Evolutionary conservation across 2,329 filamentous ascomycete species (phyloP).

Genomic region (Colletotrichum sublineola): DNA sequence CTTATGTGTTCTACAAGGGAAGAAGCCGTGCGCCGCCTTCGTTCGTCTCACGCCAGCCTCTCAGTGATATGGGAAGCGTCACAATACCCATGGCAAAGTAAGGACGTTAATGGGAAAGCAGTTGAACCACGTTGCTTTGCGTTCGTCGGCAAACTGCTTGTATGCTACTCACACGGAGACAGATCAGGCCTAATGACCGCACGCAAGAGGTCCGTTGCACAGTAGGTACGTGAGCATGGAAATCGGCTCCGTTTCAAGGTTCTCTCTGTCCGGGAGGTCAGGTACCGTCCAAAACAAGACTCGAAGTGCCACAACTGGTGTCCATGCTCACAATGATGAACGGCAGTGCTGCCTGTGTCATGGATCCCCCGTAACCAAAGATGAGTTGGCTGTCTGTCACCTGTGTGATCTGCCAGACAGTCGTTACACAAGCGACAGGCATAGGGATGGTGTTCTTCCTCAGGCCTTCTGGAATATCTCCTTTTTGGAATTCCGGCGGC

Average conservation of each 20-base stretch:
- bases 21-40: conserved; percentile 19
- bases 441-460: conserved; percentile 25
- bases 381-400: conserved; percentile 6
- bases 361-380: conserved; percentile 12
- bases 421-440: conserved; percentile 32
- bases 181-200: conserved; percentile 1
- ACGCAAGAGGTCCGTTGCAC: background rate
- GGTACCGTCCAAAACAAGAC: conserved; percentile 34
- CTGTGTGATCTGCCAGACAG: conserved; percentile 32
- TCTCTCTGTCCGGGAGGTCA: conserved; percentile 14
- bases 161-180: conserved; percentile 5
- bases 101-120: background rate
- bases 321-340: conserved; percentile 15
- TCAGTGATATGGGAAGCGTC: conserved; percentile 1
- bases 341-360: conserved; percentile 4
- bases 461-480: conserved; percentile 35
- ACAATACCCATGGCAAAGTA: background rate
- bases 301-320: conserved; percentile 29
- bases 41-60: background rate
- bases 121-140: background rate
- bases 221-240: background rate
- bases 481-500: conserved; percentile 19
- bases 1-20: conserved; percentile 13
- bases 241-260: conserved; percentile 23
- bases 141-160: background rate